phyloP scores from a whole-genome alignment of 345 rosid genomes.

The Boechera divaricarpa region DNA sequence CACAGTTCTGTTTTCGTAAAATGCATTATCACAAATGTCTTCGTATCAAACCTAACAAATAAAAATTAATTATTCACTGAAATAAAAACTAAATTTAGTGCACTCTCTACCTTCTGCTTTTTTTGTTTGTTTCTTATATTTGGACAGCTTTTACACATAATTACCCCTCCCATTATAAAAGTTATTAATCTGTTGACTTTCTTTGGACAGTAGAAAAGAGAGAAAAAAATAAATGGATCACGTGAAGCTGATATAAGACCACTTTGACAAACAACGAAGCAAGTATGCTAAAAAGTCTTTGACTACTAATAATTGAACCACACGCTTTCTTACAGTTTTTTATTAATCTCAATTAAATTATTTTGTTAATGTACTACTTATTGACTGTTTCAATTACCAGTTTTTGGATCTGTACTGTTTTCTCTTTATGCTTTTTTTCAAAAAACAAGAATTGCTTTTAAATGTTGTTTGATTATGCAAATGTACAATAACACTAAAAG shows the following conservation, averaged over 20 bases:
- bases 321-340: constrained; percentile 30
- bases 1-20: constrained; percentile 12
- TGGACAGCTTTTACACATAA: constrained; percentile 17
- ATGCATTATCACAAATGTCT: constrained; percentile 20
- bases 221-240: constrained; percentile 39
- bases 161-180: constrained; percentile 26
- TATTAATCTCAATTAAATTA: background rate
- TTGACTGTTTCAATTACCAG: constrained; percentile 18
- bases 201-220: background rate
- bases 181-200: constrained; percentile 40
- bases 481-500: constrained; percentile 22
- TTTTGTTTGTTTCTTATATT: background rate
- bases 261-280: constrained; percentile 45
- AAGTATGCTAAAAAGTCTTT: constrained; percentile 40
- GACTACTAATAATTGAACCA: constrained; percentile 42
- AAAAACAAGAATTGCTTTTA: background rate
- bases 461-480: constrained; percentile 8
- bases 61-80: background rate
- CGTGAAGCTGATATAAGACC: constrained; percentile 42
- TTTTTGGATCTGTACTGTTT: constrained; percentile 8
- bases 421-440: constrained; percentile 7
- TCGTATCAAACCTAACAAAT: background rate
- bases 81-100: constrained; percentile 1
- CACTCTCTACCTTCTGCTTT: constrained; percentile 10
- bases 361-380: constrained; percentile 2